Base-by-base conservation (phyloP, 2,329 filamentous ascomycete species). In the Diaporthe citri region DNA sequence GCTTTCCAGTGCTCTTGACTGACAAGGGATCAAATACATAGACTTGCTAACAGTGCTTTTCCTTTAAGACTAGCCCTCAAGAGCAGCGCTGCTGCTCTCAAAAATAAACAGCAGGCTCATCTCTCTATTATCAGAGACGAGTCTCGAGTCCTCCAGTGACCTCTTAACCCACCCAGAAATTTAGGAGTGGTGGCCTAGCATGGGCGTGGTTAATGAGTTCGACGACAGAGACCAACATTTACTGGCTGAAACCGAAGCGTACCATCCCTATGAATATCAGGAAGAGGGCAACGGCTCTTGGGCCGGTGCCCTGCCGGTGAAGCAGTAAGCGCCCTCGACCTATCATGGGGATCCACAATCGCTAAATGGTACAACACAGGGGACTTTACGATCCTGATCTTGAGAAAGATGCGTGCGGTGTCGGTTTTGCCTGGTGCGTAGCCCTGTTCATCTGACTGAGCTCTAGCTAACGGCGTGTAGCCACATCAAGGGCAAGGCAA, bases 401-500 rank as follows among this genome's bases (percentile, higher is more conserved):
- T 78, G 97, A 98, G 87, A 98, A 98, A 86, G 97, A 99, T 96
- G 96, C 97, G 80, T 99, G 97, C 83, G 97, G 97, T 94, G 97
- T 99, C 82, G 97, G 97, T 84, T 99, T 99, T 86, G 95, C 96
- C 86, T 97, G 96, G 95, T 97, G 89, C 88, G 92, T 75, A 72
- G 57, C 3, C 72, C 25, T 6, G 1, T 20, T 2, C 31, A 39
- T 6, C 34, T 9, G 46, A 12, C 8, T 20, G 36, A 43, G 48
- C 64, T 67, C 52, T 28, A 36, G 34, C 51, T 71, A 46, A 79
- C 75, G 76, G 72, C 25, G 72, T 75, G 75, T 80, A 97, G 95
- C 88, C 94, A 98, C 85, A 98, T 98, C 86, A 98, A 98, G 89
- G 97, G 97, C 88, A 94, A 94, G 85, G 86, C 96, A 77, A 98